Percentiles rank a stretch among this genome's conserved stretches.
These are phyloP conservation scores for Diplodia corticola DNA, from an alignment of 2,329 filamentous ascomycete species.

Conservation along the genomic window DNA sequence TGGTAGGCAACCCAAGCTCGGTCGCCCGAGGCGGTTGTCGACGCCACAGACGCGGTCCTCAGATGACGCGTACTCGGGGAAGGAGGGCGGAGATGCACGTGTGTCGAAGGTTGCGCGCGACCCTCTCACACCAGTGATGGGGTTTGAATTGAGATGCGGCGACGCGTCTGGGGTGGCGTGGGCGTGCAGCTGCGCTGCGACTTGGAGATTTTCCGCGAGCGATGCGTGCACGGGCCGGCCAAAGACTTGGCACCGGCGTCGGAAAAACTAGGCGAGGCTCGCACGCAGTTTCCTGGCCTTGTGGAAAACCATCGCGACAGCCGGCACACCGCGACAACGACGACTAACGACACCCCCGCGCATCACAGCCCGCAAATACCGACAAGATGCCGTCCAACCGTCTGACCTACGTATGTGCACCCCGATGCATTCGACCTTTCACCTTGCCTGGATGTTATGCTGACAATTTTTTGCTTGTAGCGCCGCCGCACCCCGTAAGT, in stretches of 20 bases:
- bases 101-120: background rate
- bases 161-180: slow-evolving; percentile 21
- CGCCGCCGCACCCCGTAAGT: slow-evolving; percentile 56
- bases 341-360: slow-evolving; percentile 22
- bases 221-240: background rate
- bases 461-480: slow-evolving; percentile 37
- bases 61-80: background rate
- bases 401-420: slow-evolving; percentile 57
- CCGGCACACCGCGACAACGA: slow-evolving; percentile 16
- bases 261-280: slow-evolving; percentile 16
- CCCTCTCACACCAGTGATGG: slow-evolving; percentile 22
- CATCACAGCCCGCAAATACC: slow-evolving; percentile 26
- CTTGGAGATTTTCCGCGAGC: slow-evolving; percentile 17
- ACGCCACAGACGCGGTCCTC: slow-evolving; percentile 7
- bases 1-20: slow-evolving; percentile 20
- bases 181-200: slow-evolving; percentile 16
- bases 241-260: slow-evolving; percentile 1
- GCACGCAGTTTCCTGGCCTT: background rate
- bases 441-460: background rate
- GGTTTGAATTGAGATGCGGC: slow-evolving; percentile 14
- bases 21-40: slow-evolving; percentile 23
- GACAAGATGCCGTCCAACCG: slow-evolving; percentile 55
- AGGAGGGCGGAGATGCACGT: background rate
- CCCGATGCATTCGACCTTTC: background rate
- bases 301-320: slow-evolving; percentile 6